Conservation (phyloP, 176 grass and related monocot species). For the Bonia amplexicaulis region DNA sequence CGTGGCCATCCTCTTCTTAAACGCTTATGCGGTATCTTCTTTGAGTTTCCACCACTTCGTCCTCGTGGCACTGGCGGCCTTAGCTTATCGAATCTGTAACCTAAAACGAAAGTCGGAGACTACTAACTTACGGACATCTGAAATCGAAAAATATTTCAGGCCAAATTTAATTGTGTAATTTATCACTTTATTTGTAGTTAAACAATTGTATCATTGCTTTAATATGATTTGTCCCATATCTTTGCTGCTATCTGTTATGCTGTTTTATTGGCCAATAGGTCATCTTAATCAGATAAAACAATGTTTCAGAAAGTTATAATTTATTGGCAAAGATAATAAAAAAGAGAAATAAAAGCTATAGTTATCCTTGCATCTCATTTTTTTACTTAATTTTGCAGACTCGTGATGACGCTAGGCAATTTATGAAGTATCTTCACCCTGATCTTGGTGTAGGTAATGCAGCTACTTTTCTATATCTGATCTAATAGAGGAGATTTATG, state of each 20-base stretch:
- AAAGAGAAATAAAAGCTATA: background rate
- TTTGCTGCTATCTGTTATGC: background rate
- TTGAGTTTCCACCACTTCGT: too few relatives aligned
- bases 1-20: too few relatives aligned
- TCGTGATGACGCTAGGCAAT: conserved; percentile 90
- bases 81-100: too few relatives aligned
- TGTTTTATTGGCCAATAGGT: background rate
- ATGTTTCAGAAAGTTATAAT: background rate
- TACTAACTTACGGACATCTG: too few relatives aligned
- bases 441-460: conserved; percentile 90
- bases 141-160: background rate
- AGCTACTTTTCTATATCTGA: conserved; percentile 18
- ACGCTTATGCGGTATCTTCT: too few relatives aligned
- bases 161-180: background rate
- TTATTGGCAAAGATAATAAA: background rate
- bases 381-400: conserved; percentile 47
- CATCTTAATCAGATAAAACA: background rate
- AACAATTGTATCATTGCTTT: background rate
- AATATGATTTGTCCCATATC: background rate
- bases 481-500: conserved; percentile 2
- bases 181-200: background rate
- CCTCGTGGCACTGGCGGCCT: too few relatives aligned
- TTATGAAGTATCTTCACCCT: conserved; percentile 96
- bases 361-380: conserved; percentile 3
- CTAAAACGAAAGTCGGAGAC: too few relatives aligned